Conservation (phyloP, 495 filamentous ascomycete species). For the Penicillium subrubescens region DNA sequence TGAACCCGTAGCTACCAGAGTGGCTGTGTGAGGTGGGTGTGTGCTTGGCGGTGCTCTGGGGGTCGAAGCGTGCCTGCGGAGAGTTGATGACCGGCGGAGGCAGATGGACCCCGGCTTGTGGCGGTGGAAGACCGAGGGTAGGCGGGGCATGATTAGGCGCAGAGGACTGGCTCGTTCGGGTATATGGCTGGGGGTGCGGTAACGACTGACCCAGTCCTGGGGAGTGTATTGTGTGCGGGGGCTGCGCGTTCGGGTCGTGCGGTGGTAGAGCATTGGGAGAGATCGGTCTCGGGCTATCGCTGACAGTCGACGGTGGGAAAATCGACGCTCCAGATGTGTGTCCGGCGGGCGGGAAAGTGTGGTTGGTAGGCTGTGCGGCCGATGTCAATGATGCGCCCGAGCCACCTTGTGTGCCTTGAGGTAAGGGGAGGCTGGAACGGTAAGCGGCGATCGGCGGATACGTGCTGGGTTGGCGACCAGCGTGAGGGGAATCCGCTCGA, state of each 20-base stretch:
- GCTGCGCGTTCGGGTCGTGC: slow-evolving; percentile 55
- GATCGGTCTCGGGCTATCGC: slow-evolving; percentile 83
- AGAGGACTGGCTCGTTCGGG: slow-evolving; percentile 45
- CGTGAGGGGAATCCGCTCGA: slow-evolving; percentile 54
- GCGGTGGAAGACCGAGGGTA: slow-evolving; percentile 39
- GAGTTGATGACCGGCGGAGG: slow-evolving; percentile 55
- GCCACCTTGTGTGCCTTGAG: slow-evolving; percentile 50
- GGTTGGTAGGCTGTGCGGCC: slow-evolving; percentile 50
- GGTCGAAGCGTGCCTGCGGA: slow-evolving; percentile 47
- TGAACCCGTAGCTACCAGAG: slow-evolving; percentile 45
- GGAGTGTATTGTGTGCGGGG: slow-evolving; percentile 65
- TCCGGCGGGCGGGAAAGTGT: slow-evolving; percentile 50
- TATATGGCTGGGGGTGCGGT: slow-evolving; percentile 61
- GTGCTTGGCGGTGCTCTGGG: slow-evolving; percentile 39
- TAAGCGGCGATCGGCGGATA: slow-evolving; percentile 71
- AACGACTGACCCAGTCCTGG: slow-evolving; percentile 69
- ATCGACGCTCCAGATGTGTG: slow-evolving; percentile 54
- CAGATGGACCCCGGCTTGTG: slow-evolving; percentile 47
- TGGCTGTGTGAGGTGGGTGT: slow-evolving; percentile 40
- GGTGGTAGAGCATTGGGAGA: slow-evolving; percentile 70
- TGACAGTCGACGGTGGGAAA: slow-evolving; percentile 73
- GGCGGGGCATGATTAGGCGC: slow-evolving; percentile 31
- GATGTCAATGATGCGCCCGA: slow-evolving; percentile 56
- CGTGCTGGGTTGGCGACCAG: slow-evolving; percentile 65
- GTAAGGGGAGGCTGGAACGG: slow-evolving; percentile 59